Evolutionary conservation across 106 monocot species (phyloP).

Genomic region (Allium cepa): DNA sequence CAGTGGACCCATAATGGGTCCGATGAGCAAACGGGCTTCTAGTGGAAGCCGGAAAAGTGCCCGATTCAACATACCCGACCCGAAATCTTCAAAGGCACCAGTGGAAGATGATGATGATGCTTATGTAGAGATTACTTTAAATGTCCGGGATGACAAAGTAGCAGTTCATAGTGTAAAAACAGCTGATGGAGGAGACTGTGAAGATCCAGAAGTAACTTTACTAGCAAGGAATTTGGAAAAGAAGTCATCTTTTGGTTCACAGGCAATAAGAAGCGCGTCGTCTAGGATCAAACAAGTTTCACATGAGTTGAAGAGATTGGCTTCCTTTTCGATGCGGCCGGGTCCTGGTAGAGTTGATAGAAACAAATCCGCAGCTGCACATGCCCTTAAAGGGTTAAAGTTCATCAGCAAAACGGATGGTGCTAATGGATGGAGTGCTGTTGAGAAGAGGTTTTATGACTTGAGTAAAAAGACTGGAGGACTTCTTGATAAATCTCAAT

Average conservation of each 20-base stretch:
- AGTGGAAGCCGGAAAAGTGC: constrained; percentile 45
- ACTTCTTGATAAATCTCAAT: constrained; percentile 34
- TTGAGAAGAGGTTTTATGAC: constrained; percentile 84
- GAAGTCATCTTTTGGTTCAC: constrained; percentile 25
- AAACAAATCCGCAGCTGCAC: constrained; percentile 58
- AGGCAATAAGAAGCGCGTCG: constrained; percentile 37
- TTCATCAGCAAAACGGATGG: constrained; percentile 81
- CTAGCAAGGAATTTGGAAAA: constrained; percentile 72
- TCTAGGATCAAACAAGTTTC: constrained; percentile 50
- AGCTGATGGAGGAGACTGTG: constrained; percentile 18
- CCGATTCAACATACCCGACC: constrained; percentile 29
- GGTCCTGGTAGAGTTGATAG: constrained; percentile 34
- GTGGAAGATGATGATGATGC: constrained; percentile 33
- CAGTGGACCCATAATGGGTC: constrained; percentile 66
- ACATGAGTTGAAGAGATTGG: constrained; percentile 58
- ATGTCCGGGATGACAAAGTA: constrained; percentile 80
- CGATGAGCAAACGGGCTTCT: constrained; percentile 45
- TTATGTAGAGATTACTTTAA: constrained; percentile 95
- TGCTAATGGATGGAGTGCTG: constrained; percentile 56
- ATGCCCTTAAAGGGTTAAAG: constrained; percentile 76
- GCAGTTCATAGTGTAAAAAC: constrained; percentile 98
- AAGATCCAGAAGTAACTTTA: constrained; percentile 72
- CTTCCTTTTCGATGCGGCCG: constrained; percentile 27
- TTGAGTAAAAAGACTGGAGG: constrained; percentile 33
- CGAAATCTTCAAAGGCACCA: background rate